Evolutionary conservation across 495 filamentous ascomycete species (phyloP).

Genomic region (Penicillium dipodomyicola): DNA sequence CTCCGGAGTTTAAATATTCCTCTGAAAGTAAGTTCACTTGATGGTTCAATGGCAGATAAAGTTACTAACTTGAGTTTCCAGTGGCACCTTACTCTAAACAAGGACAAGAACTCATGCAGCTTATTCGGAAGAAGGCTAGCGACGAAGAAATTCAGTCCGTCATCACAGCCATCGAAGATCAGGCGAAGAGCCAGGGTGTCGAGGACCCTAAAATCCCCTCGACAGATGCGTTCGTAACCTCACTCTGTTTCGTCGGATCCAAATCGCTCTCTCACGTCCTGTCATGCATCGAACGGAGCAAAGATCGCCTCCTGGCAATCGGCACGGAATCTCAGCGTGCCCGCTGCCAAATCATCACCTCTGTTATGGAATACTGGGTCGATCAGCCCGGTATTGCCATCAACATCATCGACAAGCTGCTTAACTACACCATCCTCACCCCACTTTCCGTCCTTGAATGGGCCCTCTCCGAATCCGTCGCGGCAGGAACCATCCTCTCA

Average conservation of each 20-base stretch:
- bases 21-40: conserved; percentile 59
- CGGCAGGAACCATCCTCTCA: conserved; percentile 66
- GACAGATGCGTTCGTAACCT: conserved; percentile 89
- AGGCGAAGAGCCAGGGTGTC: conserved; percentile 63
- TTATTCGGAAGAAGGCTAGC: conserved; percentile 77
- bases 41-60: neutral
- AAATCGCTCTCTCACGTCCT: conserved; percentile 96
- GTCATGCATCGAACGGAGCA: conserved; percentile 93
- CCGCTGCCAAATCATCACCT: conserved; percentile 81
- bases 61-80: conserved; percentile 29
- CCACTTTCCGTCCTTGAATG: conserved; percentile 83
- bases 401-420: conserved; percentile 91
- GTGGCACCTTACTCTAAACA: conserved; percentile 77
- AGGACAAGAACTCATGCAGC: conserved; percentile 71
- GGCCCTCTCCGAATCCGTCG: conserved; percentile 66
- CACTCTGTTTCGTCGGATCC: conserved; percentile 86
- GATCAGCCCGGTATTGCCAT: conserved; percentile 91
- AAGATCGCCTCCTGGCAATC: conserved; percentile 80
- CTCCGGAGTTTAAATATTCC: conserved; percentile 88
- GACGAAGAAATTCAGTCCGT: conserved; percentile 77
- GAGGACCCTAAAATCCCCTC: conserved; percentile 73
- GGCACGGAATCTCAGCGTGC: conserved; percentile 69
- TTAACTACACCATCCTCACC: conserved; percentile 93
- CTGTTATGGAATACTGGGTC: conserved; percentile 89
- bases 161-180: conserved; percentile 72